A percentile compares a stretch with the other conserved stretches of the same genome.
Conservation (phyloP, 1,284 basidiomycete species). For the Pseudozyma tsukubaensis region DNA sequence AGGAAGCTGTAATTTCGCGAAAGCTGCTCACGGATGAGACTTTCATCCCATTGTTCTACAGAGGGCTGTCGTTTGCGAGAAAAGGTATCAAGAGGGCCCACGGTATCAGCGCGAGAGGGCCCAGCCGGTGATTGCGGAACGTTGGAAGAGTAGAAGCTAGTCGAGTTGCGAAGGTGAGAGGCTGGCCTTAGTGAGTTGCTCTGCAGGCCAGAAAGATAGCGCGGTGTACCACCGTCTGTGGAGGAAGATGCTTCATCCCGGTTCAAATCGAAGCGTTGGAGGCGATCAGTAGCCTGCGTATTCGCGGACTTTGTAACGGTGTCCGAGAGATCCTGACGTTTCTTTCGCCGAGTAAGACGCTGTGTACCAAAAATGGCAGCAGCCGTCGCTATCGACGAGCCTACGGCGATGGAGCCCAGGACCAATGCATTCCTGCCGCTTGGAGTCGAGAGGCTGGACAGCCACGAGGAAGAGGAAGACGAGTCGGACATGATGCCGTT, state of each 20-base stretch:
- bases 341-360: conserved; percentile 36
- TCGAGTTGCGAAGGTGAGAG: conserved; percentile 38
- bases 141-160: conserved; percentile 34
- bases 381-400: conserved; percentile 57
- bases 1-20: conserved; percentile 95
- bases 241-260: conserved; percentile 39
- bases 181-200: conserved; percentile 34
- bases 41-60: conserved; percentile 63
- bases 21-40: conserved; percentile 74
- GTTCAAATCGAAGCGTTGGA: conserved; percentile 35
- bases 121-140: conserved; percentile 26
- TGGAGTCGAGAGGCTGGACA: conserved; percentile 26
- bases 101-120: conserved; percentile 27
- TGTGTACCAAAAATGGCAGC: conserved; percentile 54
- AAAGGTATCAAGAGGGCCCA: conserved; percentile 13
- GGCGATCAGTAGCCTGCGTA: conserved; percentile 31
- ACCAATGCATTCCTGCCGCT: conserved; percentile 41
- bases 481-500: conserved; percentile 33
- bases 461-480: conserved; percentile 31
- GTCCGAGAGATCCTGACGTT: conserved; percentile 50
- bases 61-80: conserved; percentile 34
- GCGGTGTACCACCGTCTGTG: conserved; percentile 52
- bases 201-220: conserved; percentile 48
- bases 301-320: conserved; percentile 41
- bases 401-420: conserved; percentile 54